phyloP scores from a whole-genome alignment of 257 asterid genomes.

The Ballota nigra region DNA sequence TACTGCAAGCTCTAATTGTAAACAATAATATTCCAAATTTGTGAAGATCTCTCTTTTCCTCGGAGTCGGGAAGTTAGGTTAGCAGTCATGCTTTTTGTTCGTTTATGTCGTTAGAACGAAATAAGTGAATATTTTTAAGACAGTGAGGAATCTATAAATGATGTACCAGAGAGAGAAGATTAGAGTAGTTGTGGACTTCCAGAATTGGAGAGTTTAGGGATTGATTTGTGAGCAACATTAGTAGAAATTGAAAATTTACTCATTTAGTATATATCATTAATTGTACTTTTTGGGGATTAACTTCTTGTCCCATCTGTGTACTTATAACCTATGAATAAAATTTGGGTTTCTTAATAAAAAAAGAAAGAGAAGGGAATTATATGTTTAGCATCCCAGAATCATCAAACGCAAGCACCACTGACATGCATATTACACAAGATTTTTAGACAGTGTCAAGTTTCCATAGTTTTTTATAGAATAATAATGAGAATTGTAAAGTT shows the following conservation, averaged over 20 bases:
- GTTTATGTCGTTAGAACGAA: background rate
- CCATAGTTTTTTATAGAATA: background rate
- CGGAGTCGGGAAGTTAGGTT: background rate
- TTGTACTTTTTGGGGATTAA: background rate
- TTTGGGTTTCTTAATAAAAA: background rate
- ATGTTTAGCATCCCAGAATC: background rate
- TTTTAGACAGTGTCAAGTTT: background rate
- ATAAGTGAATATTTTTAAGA: background rate
- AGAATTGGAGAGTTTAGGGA: background rate
- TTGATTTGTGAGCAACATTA: background rate
- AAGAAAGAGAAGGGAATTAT: background rate
- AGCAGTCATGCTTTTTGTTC: background rate
- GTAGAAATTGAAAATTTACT: background rate
- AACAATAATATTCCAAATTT: background rate
- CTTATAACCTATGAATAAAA: background rate
- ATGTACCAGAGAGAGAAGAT: background rate
- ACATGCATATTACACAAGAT: background rate
- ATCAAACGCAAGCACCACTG: background rate
- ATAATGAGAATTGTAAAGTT: background rate
- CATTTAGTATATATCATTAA: background rate
- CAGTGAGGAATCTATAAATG: background rate
- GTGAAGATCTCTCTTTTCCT: background rate
- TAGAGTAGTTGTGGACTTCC: background rate
- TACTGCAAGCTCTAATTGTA: background rate
- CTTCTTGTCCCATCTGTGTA: background rate